phyloP scores from a whole-genome alignment of 1,139 yeast species.

The Sugiyamaella grinbergsii region DNA sequence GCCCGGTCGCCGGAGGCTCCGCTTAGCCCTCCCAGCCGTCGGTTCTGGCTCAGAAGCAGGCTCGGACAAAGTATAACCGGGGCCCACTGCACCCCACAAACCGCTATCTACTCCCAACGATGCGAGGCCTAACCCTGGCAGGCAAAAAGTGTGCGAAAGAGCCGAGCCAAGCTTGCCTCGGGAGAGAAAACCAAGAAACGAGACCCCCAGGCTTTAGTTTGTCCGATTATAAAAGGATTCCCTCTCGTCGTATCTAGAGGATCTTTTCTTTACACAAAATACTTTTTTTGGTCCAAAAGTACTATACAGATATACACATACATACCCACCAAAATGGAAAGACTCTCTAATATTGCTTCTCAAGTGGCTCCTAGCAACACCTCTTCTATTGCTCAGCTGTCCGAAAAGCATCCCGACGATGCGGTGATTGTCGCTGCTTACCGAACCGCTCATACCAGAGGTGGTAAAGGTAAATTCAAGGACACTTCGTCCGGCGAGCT shows the following conservation, averaged over 20 bases:
- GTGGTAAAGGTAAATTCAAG: constrained; percentile 79
- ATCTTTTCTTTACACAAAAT: background rate
- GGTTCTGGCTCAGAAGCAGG: too few species aligned
- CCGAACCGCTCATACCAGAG: constrained; percentile 87
- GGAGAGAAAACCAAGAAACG: background rate
- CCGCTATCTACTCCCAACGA: background rate
- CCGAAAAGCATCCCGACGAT: constrained; percentile 74
- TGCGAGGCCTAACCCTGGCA: background rate
- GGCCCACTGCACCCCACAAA: too few species aligned
- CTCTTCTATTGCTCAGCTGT: constrained; percentile 43
- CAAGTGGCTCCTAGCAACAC: constrained; percentile 41
- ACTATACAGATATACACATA: too few species aligned
- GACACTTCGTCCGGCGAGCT: constrained; percentile 77
- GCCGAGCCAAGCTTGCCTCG: constrained; percentile 4
- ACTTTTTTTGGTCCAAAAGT: too few species aligned
- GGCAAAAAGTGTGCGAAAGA: background rate
- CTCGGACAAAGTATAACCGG: too few species aligned
- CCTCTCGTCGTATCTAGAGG: background rate
- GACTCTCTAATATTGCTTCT: constrained; percentile 39
- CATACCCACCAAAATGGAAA: constrained; percentile 40
- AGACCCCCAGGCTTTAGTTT: background rate
- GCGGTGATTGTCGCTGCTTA: constrained; percentile 85
- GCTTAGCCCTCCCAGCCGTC: too few species aligned
- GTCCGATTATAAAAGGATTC: constrained; percentile 1
- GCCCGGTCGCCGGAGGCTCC: too few species aligned